A percentile compares a stretch with the other conserved stretches of the same genome.
Evolutionary conservation across 1,139 yeast species (phyloP).

Genomic region (Pichia inconspicua): DNA sequence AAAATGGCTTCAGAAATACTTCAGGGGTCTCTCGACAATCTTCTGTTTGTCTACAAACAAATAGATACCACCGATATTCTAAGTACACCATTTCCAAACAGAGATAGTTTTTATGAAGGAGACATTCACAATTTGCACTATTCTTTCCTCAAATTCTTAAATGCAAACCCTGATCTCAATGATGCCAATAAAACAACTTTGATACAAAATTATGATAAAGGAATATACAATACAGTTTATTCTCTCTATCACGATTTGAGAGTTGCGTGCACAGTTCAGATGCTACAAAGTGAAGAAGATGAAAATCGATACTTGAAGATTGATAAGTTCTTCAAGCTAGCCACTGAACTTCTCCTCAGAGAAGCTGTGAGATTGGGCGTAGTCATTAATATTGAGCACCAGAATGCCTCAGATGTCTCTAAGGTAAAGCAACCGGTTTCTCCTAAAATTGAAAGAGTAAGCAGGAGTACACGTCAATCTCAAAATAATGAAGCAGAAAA

Average conservation of each 20-base stretch:
- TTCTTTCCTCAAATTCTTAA: slow-evolving; percentile 34
- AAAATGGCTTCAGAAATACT: background rate
- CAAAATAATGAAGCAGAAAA: background rate
- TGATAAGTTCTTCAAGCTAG: slow-evolving; percentile 63
- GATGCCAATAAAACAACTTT: slow-evolving; percentile 30
- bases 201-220: slow-evolving; percentile 26
- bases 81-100: slow-evolving; percentile 9
- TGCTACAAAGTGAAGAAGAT: slow-evolving; percentile 20
- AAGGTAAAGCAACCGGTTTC: background rate
- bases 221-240: slow-evolving; percentile 41
- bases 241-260: slow-evolving; percentile 67
- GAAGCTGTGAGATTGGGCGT: slow-evolving; percentile 53
- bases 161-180: slow-evolving; percentile 17
- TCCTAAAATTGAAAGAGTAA: slow-evolving; percentile 5
- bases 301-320: slow-evolving; percentile 46
- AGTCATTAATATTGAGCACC: slow-evolving; percentile 6
- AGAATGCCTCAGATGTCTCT: slow-evolving; percentile 2
- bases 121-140: slow-evolving; percentile 36
- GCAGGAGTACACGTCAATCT: background rate
- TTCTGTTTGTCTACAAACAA: slow-evolving; percentile 7
- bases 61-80: slow-evolving; percentile 9
- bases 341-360: slow-evolving; percentile 63
- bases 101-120: slow-evolving; percentile 35
- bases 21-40: slow-evolving; percentile 4
- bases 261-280: slow-evolving; percentile 44